Evolutionary conservation across 2,329 filamentous ascomycete genomes (phyloP).

Genomic region (Cordyceps fumosorosea): DNA sequence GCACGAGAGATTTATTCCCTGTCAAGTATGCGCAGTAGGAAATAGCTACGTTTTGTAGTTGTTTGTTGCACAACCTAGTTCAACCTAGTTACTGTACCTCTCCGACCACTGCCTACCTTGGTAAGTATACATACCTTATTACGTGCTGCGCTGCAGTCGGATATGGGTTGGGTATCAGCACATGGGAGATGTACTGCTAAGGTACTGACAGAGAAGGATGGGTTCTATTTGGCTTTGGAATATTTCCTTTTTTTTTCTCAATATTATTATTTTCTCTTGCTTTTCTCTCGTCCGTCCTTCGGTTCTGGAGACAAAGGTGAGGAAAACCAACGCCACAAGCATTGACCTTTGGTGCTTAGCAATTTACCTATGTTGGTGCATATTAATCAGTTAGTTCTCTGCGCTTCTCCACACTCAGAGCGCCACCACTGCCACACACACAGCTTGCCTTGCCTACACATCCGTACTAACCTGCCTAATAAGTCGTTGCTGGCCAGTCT

Average conservation of each 20-base stretch:
- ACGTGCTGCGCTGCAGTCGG: no score
- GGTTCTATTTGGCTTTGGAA: not conserved
- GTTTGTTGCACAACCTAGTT: no score
- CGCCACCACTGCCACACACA: constrained; percentile 1
- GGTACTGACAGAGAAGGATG: not conserved
- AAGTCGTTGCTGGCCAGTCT: not conserved
- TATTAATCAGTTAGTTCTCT: not conserved
- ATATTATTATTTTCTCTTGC: not conserved
- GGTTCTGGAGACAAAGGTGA: no score
- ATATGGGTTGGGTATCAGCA: no score
- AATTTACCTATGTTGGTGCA: not conserved
- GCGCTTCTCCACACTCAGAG: constrained; percentile 1
- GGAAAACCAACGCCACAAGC: not conserved
- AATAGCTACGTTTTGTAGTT: no score
- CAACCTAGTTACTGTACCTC: no score
- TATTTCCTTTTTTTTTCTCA: not conserved
- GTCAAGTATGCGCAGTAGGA: no score
- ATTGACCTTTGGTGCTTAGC: not conserved
- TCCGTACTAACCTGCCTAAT: not conserved
- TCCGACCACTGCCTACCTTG: no score
- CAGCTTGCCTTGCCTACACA: not conserved
- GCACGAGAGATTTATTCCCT: no score
- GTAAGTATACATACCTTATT: no score
- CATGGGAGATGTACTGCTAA: no score
- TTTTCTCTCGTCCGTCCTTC: not conserved